phyloP scores from a whole-genome alignment of 805 yeast species.

The Wickerhamomyces alni region DNA sequence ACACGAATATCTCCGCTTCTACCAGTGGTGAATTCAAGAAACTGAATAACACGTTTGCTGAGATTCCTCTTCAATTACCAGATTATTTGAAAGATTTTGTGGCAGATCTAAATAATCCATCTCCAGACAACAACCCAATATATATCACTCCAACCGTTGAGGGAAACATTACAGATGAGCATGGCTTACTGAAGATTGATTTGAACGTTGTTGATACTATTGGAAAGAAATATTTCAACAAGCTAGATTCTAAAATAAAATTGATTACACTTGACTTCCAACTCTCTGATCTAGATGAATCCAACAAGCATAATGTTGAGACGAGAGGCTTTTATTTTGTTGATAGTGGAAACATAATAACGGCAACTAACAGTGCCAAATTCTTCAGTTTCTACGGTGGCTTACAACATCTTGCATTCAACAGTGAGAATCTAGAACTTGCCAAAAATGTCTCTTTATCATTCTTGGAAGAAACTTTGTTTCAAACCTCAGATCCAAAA shows the following conservation, averaged over 20 bases:
- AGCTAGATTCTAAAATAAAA: slow-evolving; percentile 31
- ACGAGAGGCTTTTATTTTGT: slow-evolving; percentile 64
- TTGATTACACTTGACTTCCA: slow-evolving; percentile 29
- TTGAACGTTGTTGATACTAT: slow-evolving; percentile 15
- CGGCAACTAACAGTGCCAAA: slow-evolving; percentile 57
- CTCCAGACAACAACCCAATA: slow-evolving; percentile 5
- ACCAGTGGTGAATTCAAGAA: slow-evolving; percentile 36
- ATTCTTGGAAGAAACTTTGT: slow-evolving; percentile 35
- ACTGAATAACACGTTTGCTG: slow-evolving; percentile 9
- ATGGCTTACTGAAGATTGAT: slow-evolving; percentile 24
- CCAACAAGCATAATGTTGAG: slow-evolving; percentile 41
- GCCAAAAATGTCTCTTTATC: slow-evolving; percentile 40
- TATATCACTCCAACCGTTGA: not conserved
- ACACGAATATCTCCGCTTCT: slow-evolving; percentile 44
- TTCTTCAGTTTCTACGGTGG: slow-evolving; percentile 56
- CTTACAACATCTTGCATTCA: slow-evolving; percentile 44
- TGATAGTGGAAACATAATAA: slow-evolving; percentile 54
- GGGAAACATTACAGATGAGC: slow-evolving; percentile 29
- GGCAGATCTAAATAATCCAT: slow-evolving; percentile 7
- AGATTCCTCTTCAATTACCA: slow-evolving; percentile 19
- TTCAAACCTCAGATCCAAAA: slow-evolving; percentile 6
- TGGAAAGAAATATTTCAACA: slow-evolving; percentile 24
- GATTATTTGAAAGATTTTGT: slow-evolving; percentile 13
- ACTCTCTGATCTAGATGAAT: slow-evolving; percentile 39
- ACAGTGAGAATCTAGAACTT: slow-evolving; percentile 37